Base-by-base conservation (phyloP, 2,329 filamentous ascomycete genomes). In the Penicillium sp. region DNA sequence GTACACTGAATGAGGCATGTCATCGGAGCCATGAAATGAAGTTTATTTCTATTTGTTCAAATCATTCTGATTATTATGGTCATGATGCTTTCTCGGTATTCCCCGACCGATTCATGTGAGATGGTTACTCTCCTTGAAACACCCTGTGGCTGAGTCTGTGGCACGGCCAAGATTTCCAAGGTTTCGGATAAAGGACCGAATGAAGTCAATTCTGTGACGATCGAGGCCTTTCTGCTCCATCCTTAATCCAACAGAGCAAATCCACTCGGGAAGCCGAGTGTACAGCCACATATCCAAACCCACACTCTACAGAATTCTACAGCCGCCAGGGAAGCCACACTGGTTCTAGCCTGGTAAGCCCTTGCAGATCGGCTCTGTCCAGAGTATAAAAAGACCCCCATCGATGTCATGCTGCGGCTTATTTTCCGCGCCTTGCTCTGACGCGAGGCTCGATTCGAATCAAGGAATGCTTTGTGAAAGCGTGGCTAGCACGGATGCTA, bases 251-350 rank as follows among this genome's bases (percentile, higher is more conserved):
- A 26, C 33, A 35, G 29, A 48, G 6, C 15, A 35, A 35, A 18
- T 9, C 33, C 33, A 22, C 25, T 43, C 45, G 46, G 46, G 22
- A 35, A 20, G 22, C 45, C 51, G 23, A 43, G 4, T 44, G 49
- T 51, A 51, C 41, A 51, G 49, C 29, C 49, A 45, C 49, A 51
- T n/a, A 35, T 18, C 20, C n/a, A n/a, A 33, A 43, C 18, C n/a
- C 25, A 40, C 8, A 11, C 11, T 48, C n/a, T 26, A 12, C 23
- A n/a, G 29, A 43, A 43, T 18, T 35, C 26, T 25, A 23, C 20
- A 35, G 44, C 20, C 26, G 29, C 20, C 33, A 47, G 44, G 44
- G 18, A 45, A 47, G 29, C 44, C 45, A 47, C 45, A 47, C 26
- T 9, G 18, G 45, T 33, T 40, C 46, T 49, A 27, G 46, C 18